Evolutionary conservation across 1,284 basidiomycete species (phyloP).

Genomic region (Ustilago trichophora): DNA sequence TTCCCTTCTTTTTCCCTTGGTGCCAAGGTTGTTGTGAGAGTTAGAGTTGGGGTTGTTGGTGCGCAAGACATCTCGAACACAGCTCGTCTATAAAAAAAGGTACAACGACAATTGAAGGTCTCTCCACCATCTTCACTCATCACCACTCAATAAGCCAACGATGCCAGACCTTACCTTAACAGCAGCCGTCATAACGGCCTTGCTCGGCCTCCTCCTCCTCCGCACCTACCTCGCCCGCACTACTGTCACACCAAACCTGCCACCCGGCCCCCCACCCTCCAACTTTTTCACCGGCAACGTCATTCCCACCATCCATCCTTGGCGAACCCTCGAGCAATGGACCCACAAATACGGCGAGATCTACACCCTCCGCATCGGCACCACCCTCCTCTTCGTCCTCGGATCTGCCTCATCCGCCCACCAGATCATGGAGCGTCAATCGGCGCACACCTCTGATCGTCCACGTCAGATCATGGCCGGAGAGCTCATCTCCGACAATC

Average conservation of each 20-base stretch:
- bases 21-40: too few species aligned
- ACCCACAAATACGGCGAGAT: conserved; percentile 34
- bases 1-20: too few species aligned
- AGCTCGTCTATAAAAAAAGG: too few species aligned
- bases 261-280: conserved; percentile 11
- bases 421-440: conserved; percentile 26
- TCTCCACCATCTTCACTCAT: too few species aligned
- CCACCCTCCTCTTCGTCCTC: conserved; percentile 25
- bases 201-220: not conserved
- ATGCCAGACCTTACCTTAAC: too few species aligned
- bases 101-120: too few species aligned
- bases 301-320: conserved; percentile 27
- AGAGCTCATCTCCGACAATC: conserved; percentile 43
- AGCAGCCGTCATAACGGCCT: too few species aligned
- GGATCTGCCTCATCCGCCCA: conserved; percentile 25
- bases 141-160: too few species aligned
- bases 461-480: conserved; percentile 44
- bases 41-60: too few species aligned
- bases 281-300: conserved; percentile 4
- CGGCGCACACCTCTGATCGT: conserved; percentile 9
- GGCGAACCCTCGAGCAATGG: conserved; percentile 35
- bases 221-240: not conserved
- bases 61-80: too few species aligned
- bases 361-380: conserved; percentile 25
- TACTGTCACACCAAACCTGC: conserved; percentile 7